Conservation (phyloP, 208 protist genomes). For the Trypanosoma vivax region DNA sequence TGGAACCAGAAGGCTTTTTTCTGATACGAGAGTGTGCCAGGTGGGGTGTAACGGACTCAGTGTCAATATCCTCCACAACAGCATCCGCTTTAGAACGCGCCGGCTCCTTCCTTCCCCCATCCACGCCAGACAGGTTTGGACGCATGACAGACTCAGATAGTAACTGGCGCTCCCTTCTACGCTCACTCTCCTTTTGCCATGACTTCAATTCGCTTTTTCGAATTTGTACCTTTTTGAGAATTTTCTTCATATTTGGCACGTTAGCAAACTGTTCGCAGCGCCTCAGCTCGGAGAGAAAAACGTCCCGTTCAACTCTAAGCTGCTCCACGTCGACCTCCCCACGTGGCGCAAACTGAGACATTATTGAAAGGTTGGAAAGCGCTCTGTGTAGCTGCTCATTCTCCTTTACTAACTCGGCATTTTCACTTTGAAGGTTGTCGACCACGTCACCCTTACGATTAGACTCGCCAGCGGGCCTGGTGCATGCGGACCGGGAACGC, state of each 20-base stretch:
- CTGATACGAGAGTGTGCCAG: too few relatives aligned
- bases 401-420: slow-evolving; percentile 4
- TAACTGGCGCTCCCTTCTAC: background rate
- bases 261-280: slow-evolving; percentile 1
- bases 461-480: slow-evolving; percentile 1
- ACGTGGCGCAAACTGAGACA: slow-evolving; percentile 10
- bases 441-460: slow-evolving; percentile 3
- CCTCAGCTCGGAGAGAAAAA: slow-evolving; percentile 3
- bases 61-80: too few relatives aligned
- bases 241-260: slow-evolving; percentile 5
- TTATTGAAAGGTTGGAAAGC: slow-evolving; percentile 9
- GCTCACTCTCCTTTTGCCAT: background rate
- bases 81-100: too few relatives aligned
- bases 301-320: slow-evolving; percentile 9
- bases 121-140: background rate
- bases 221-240: background rate
- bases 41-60: too few relatives aligned
- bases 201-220: slow-evolving; percentile 7
- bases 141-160: background rate
- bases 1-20: too few relatives aligned
- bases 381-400: slow-evolving; percentile 2
- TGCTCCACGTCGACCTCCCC: slow-evolving; percentile 7
- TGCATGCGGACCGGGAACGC: too few relatives aligned
- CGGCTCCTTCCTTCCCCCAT: background rate
- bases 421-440: slow-evolving; percentile 9